These are phyloP conservation scores for Termitomyces sp. DNA, from an alignment of 768 basidiomycete genomes.

Conservation along the genomic window DNA sequence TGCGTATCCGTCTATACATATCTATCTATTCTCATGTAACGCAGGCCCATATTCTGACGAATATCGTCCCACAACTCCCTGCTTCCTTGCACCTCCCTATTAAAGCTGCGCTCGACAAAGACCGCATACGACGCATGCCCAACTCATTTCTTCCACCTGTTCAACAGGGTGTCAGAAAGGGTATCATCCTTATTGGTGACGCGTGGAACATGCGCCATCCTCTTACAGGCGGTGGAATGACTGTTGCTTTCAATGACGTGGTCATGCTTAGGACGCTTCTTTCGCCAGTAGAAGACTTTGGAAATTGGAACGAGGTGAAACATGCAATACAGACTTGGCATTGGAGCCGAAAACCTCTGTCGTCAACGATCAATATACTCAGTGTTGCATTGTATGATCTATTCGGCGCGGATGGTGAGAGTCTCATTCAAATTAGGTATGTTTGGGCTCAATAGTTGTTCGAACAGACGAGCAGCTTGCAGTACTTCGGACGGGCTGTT, in stretches of 20 bases:
- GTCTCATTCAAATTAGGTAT: constrained; percentile 21
- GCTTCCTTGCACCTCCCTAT: constrained; percentile 61
- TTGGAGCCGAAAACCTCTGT: constrained; percentile 79
- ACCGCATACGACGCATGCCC: constrained; percentile 88
- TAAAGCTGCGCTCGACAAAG: constrained; percentile 62
- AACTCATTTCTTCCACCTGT: constrained; percentile 88
- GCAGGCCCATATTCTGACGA: constrained; percentile 62
- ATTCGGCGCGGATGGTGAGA: constrained; percentile 84
- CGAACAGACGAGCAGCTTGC: constrained; percentile 51
- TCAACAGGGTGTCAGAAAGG: constrained; percentile 64
- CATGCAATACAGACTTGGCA: constrained; percentile 67
- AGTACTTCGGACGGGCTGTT: constrained; percentile 78
- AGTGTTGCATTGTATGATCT: constrained; percentile 92
- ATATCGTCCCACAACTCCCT: constrained; percentile 82
- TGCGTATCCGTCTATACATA: constrained; percentile 19
- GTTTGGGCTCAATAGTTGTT: not conserved
- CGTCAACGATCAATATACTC: constrained; percentile 87
- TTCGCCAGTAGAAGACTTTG: constrained; percentile 32
- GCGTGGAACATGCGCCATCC: constrained; percentile 99
- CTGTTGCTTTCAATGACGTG: constrained; percentile 86
- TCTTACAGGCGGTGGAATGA: constrained; percentile 97
- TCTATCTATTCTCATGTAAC: not conserved
- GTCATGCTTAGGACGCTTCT: constrained; percentile 67
- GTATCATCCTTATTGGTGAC: constrained; percentile 85
- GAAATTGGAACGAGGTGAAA: constrained; percentile 48